Evolutionary conservation across 805 yeast genomes (phyloP), one percentile per base, ranked within the genome.

Genomic region (Zygoascus bituminiphila): DNA sequence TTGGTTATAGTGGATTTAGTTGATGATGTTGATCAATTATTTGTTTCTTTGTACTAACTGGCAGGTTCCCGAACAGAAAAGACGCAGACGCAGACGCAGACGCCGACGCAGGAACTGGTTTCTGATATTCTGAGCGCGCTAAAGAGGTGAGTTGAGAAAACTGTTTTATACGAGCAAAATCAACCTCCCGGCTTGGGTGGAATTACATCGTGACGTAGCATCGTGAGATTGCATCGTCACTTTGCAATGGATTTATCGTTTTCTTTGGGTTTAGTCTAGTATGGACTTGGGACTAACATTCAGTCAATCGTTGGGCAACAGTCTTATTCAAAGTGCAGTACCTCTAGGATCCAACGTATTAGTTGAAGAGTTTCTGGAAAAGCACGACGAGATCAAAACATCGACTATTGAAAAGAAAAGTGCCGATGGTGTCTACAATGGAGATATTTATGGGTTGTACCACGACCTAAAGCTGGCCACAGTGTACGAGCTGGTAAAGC

Each of bases 401-500:
- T 25, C 51, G 19, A 25, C 51, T 2, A 45, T 53, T 14, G 46
- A 37, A 19, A 31, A 33, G 31, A 53, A 53, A 20, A 20, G 49
- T n/a, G 20, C 24, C 20, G 22, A n/a, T 12, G 19, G 41, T 3
- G 44, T 26, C 29, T 52, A 54, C 35, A 38, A 36, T 19, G 20
- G 24, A 3, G 54, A 51, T 20, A 37, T 55, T 6, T 48, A 47
- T 24, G 41, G 42, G 15, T 50, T 59, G 8, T 60, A 55, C 35
- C 56, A 59, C 50, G 67, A 63, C 49, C 46, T 63, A 40, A 62
- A 62, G 53, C 58, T 58, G 14, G 63, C 64, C 15, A 51, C 59
- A 7, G 60, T 57, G 31, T 45, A 56, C 31, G 45, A 47, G 4
- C 52, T 64, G 7, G 50, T 53, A 21, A 44, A 54, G 38, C 45